Conservation (phyloP, 805 yeast species). For the Ogataea nonfermentans region DNA sequence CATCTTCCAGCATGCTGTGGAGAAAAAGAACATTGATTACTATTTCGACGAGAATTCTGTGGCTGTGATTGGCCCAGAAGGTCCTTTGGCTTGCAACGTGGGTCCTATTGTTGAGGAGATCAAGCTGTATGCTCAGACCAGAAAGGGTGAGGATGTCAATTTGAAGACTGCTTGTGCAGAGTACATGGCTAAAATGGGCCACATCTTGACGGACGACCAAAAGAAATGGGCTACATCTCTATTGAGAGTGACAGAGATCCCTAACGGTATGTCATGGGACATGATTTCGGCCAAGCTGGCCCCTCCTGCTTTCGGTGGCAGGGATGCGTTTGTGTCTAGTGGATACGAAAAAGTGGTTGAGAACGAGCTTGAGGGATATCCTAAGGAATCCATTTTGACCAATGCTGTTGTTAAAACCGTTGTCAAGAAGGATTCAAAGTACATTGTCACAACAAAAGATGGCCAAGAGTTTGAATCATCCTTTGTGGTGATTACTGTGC, state of each 20-base stretch:
- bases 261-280: slow-evolving; percentile 32
- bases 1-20: slow-evolving; percentile 34
- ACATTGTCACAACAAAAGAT: slow-evolving; percentile 18
- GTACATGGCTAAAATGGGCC: slow-evolving; percentile 21
- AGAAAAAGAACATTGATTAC: slow-evolving; percentile 24
- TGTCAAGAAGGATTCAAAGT: slow-evolving; percentile 24
- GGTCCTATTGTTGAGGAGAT: slow-evolving; percentile 32
- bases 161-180: slow-evolving; percentile 28
- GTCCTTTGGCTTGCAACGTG: slow-evolving; percentile 30
- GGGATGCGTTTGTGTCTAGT: slow-evolving; percentile 31
- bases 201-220: slow-evolving; percentile 26
- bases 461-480: slow-evolving; percentile 26
- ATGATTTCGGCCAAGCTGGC: slow-evolving; percentile 28
- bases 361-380: slow-evolving; percentile 28
- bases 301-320: slow-evolving; percentile 29
- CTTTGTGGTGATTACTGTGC: slow-evolving; percentile 48
- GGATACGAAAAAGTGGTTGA: slow-evolving; percentile 32
- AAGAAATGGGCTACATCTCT: slow-evolving; percentile 30
- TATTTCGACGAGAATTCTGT: slow-evolving; percentile 37
- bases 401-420: slow-evolving; percentile 25
- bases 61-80: slow-evolving; percentile 27
- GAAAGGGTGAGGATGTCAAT: slow-evolving; percentile 24
- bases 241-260: slow-evolving; percentile 29
- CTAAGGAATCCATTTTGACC: slow-evolving; percentile 22
- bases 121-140: slow-evolving; percentile 31